Base-by-base conservation (phyloP, 805 yeast genomes). In the Wickerhamiella qilinensis region DNA sequence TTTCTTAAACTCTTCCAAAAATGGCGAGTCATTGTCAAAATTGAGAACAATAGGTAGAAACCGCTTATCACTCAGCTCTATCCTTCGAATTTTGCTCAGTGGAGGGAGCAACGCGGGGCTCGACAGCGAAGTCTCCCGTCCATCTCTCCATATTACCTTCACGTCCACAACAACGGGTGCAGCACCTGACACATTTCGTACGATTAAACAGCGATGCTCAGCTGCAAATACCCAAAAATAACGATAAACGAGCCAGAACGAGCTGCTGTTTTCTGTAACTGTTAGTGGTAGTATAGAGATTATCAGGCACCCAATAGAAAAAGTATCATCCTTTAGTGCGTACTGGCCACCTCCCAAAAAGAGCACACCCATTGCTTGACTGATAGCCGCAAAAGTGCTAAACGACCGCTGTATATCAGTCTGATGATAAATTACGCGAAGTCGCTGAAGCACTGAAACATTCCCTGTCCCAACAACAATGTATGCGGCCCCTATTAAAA, bases 401-500 rank as follows among this genome's bases (percentile, higher is more conserved):
- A 71, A 84, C 8, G 65, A 63, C 33, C 20, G 19, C 9, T 15
- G 8, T 15, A 8, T 11, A 7, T 28, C 43, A 25, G 57, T 30
- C 50, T 65, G 64, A 17, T 78, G 81, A 52, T 81, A 85, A 24
- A 83, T 58, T 20, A 69, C 67, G 42, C 94, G 65, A 32, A 83
- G 61, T 38, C 95, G 65, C 48, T 86, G 67, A 46, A 91, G 69
- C 0, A 76, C 71, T 33, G 74, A 80, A 38, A 86, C 57, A 53
- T 91, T 95, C 1, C 98, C 97, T 14, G 85, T 73, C 1, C 95
- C 94, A 1, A 94, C 86, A 81, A 84, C 80, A 0, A 85, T 67
- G 20, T 83, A 63, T 0, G 95, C 70, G 5, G 71, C 55, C 7
- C 91, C 69, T 4, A 88, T 55, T 1, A 77, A 67, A 12, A 84